Percentiles rank a stretch among this genome's conserved stretches.
phyloP scores from a whole-genome alignment of 2,329 filamentous ascomycete species.

The Aspergillus oerlinghausenensis region DNA sequence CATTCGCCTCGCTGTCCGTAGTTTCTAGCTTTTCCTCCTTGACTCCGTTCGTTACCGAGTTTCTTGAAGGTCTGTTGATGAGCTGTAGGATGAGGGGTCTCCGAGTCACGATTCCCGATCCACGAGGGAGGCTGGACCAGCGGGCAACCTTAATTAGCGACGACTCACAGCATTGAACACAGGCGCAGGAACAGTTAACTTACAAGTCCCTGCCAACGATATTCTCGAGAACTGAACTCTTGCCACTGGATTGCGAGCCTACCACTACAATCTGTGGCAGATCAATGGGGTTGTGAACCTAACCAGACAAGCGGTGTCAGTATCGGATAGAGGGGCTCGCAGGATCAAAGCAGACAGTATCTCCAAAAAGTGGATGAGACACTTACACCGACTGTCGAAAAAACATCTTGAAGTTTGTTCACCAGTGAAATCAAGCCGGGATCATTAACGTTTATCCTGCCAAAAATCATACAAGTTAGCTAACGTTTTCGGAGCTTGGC shows the following conservation, averaged over 20 bases:
- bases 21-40: conserved; percentile 60
- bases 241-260: conserved; percentile 96
- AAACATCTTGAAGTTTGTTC: conserved; percentile 99
- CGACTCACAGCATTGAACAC: background rate
- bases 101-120: conserved; percentile 94
- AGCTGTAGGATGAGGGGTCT: conserved; percentile 94
- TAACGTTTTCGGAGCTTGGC: conserved; percentile 12
- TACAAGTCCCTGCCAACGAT: conserved; percentile 99
- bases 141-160: conserved; percentile 21
- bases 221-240: conserved; percentile 98
- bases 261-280: conserved; percentile 97
- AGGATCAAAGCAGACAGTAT: conserved; percentile 3
- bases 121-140: conserved; percentile 74
- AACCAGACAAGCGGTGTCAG: conserved; percentile 27
- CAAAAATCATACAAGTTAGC: conserved; percentile 20
- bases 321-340: conserved; percentile 7
- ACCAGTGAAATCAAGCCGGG: conserved; percentile 73
- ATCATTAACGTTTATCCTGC: conserved; percentile 68
- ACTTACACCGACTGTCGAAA: conserved; percentile 85
- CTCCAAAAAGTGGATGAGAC: background rate
- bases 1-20: conserved; percentile 81
- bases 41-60: conserved; percentile 66
- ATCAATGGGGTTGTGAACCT: conserved; percentile 99
- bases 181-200: conserved; percentile 38
- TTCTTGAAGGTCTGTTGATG: conserved; percentile 74